Evolutionary conservation across 129 eudicot species (phyloP), one percentile per base, ranked within the genome.

Genomic region (Centella asiatica): DNA sequence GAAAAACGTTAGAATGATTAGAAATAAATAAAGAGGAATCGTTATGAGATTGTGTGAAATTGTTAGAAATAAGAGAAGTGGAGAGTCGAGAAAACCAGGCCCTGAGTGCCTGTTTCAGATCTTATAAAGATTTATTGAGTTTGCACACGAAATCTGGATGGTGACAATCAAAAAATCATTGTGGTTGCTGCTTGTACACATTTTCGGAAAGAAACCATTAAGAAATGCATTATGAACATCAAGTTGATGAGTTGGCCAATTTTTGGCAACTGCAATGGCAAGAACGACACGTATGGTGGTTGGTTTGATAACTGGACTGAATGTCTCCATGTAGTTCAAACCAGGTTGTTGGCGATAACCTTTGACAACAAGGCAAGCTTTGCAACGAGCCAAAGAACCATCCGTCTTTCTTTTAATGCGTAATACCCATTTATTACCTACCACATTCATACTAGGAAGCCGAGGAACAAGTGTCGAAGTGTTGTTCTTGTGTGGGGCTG

Each of bases 191-290:
- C 71, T 31, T 52, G 14, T 52, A 66, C 11, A 66, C 53, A 10
- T 18, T 28, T 19, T 51, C 52, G 0, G 32, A 29, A 11, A 66
- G 62, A 10, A 27, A 4, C 37, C 36, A 24, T 51, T 11, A 7
- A 66, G 48, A 40, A 66, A 66, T 0, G 24, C 49, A 14, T 52
- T 66, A 1, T 39, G 10, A 24, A 66, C 61, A 24, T 66, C 48
- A 13, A 66, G 6, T 52, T 66, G 26, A n/a, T 37, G 15, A 13
- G 51, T 34, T 4, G 12, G 4, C 62, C 71, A 66, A 23, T 29
- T 15, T 8, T 24, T 39, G 1, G 40, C 27, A 4, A 31, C 22
- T 22, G 19, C 62, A 0, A 66, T 3, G 9, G 40, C 5, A 6
- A 66, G 27, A 4, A 66, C 48, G 4, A 40, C 31, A 32, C 51